Conservation (phyloP, 305 asterid genomes). For the Fraxinus platypoda region DNA sequence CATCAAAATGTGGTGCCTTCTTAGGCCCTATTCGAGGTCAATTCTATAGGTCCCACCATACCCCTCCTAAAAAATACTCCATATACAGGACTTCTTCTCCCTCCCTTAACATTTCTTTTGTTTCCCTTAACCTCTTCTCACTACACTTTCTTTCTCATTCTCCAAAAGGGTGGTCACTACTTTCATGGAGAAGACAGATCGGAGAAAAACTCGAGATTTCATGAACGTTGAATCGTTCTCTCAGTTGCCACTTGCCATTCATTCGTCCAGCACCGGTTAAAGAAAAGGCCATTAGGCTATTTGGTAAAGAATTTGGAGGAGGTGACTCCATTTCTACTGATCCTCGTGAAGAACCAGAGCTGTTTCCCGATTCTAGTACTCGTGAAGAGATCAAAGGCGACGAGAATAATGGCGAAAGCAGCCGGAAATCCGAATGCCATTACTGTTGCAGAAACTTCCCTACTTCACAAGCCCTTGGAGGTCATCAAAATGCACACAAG, state of each 20-base stretch:
- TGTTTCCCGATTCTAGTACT: not conserved
- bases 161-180: not conserved
- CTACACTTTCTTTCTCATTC: not conserved
- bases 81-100: slow-evolving; percentile 9
- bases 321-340: not conserved
- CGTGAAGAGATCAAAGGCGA: slow-evolving; percentile 4
- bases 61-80: not conserved
- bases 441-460: slow-evolving; percentile 50
- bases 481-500: slow-evolving; percentile 53
- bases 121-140: not conserved
- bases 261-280: slow-evolving; percentile 56
- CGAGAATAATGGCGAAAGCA: slow-evolving; percentile 18
- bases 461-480: slow-evolving; percentile 54
- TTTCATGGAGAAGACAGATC: slow-evolving; percentile 57
- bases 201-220: slow-evolving; percentile 71
- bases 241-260: slow-evolving; percentile 84
- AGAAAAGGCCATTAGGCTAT: slow-evolving; percentile 62
- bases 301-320: slow-evolving; percentile 71
- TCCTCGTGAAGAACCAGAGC: not conserved
- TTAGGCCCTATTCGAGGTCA: not conserved
- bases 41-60: slow-evolving; percentile 29
- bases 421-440: slow-evolving; percentile 43
- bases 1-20: too few relatives aligned
- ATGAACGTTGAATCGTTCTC: slow-evolving; percentile 88
- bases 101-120: not conserved